These are phyloP conservation scores for Aspergillus floridensis DNA, from an alignment of 2,329 filamentous ascomycete genomes.

Conservation along the genomic window DNA sequence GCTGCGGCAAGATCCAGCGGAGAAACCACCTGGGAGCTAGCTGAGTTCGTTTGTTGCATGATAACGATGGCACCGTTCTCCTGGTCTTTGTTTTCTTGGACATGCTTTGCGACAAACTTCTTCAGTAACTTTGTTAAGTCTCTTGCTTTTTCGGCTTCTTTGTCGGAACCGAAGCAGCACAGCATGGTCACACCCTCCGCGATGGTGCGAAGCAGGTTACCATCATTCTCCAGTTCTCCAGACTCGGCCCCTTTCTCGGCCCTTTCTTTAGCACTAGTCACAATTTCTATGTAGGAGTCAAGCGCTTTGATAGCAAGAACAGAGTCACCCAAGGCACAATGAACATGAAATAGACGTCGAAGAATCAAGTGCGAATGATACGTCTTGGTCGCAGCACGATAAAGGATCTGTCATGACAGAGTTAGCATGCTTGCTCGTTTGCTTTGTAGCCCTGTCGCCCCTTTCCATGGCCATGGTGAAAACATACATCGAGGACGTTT, in stretches of 20 bases:
- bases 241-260: conserved; percentile 65
- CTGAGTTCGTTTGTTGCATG: conserved; percentile 16
- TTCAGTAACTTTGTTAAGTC: conserved; percentile 70
- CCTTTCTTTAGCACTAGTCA: conserved; percentile 79
- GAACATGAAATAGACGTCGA: conserved; percentile 80
- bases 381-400: conserved; percentile 85
- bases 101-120: conserved; percentile 66
- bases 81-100: conserved; percentile 28
- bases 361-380: conserved; percentile 92
- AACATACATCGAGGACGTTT: conserved; percentile 66
- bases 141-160: conserved; percentile 75
- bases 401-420: conserved; percentile 63
- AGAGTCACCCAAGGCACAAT: conserved; percentile 85
- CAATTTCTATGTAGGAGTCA: conserved; percentile 85
- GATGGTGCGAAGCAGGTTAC: conserved; percentile 71
- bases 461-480: not conserved
- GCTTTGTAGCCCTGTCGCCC: not conserved
- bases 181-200: conserved; percentile 76
- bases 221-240: conserved; percentile 76
- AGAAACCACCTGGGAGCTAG: conserved; percentile 45
- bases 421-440: conserved; percentile 14
- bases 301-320: conserved; percentile 87
- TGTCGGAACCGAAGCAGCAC: conserved; percentile 73
- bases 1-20: conserved; percentile 64
- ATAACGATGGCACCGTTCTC: conserved; percentile 22